Evolutionary conservation across 2,329 filamentous ascomycete species (phyloP), one percentile per base, ranked within the genome.

Genomic region (Alternaria hordeiaustralica): DNA sequence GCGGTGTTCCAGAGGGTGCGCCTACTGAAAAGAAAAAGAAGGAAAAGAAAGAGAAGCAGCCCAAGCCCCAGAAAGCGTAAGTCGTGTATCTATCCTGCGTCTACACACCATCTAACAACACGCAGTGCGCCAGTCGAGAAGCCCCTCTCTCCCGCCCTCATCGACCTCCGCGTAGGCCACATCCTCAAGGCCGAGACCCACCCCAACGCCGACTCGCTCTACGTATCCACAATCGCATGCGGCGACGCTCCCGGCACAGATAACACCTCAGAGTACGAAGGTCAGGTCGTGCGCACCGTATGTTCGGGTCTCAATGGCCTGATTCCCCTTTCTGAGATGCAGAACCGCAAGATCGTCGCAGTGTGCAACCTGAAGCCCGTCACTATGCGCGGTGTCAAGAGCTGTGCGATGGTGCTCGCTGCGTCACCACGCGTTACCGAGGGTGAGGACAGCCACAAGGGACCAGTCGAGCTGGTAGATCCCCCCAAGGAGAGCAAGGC

Each of bases 291-390:
- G 74, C 92, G 96, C 50, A 99, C 95, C 15, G 95, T 99, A 53
- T 99, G 96, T 88, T 98, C 96, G 2, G 96, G 96, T 26, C 87
- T 99, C 69, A 97, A 97, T 81, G 96, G 96, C 8, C 88, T 97
- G 28, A 84, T 99, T 2, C 96, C 96, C 1, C 87, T 99, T 50
- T 93, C 93, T 81, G 93, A 97, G 81, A 97, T 99, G 96, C 96
- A 99, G 82, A 90, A 90, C 77, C 93, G 96, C 80, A 97, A 96
- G 84, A 93, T 99, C 65, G 88, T 99, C 30, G 92, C 96, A 1
- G 95, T 99, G 21, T 97, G 93, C 86, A 99, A 99, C 83, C 88
- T 99, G 72, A 99, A 99, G 87, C 96, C 96, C 55, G 96, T 98
- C 80, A 99, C 96, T 81, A 99, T 99, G 96, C 92, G 96, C 68